A percentile compares a stretch with the other conserved stretches of the same genome.
These are phyloP conservation scores for Sabuloglossum arenarium DNA, from an alignment of 495 filamentous ascomycete genomes.

Conservation along the genomic window DNA sequence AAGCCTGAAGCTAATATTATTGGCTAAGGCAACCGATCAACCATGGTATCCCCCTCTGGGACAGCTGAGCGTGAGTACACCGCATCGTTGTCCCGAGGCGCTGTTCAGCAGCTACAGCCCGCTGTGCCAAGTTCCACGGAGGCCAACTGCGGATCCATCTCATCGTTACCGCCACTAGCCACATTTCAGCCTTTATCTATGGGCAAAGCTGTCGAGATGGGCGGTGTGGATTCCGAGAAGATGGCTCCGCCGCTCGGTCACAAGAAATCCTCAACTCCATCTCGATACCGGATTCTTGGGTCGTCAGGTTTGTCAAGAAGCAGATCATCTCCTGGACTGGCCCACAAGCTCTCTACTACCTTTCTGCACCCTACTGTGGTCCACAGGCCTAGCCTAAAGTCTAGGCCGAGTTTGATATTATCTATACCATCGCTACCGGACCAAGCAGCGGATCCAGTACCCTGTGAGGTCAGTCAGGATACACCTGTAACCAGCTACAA, in stretches of 20 bases:
- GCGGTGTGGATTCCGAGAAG: neutral
- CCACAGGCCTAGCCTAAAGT: constrained; percentile 23
- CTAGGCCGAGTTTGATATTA: constrained; percentile 18
- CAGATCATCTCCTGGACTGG: constrained; percentile 16
- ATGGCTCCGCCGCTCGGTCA: neutral
- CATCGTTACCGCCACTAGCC: neutral
- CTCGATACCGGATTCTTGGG: neutral
- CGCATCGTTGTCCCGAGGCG: neutral
- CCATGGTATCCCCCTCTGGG: neutral
- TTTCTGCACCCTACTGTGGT: constrained; percentile 34
- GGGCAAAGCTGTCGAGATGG: neutral
- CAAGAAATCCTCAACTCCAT: neutral
- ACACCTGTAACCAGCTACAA: neutral
- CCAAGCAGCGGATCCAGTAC: neutral
- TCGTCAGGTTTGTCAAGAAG: constrained; percentile 7
- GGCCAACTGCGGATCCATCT: neutral
- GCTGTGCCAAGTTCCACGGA: neutral
- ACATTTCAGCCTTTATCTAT: neutral
- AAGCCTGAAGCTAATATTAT: neutral
- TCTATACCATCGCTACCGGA: neutral
- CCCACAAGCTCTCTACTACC: constrained; percentile 26
- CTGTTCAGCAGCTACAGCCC: neutral
- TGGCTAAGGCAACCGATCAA: neutral
- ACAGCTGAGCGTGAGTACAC: neutral
- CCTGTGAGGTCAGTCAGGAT: neutral